Evolutionary conservation across 345 rosid species (phyloP), one percentile per base, ranked within the genome.

Genomic region (Fremontodendron californicum): DNA sequence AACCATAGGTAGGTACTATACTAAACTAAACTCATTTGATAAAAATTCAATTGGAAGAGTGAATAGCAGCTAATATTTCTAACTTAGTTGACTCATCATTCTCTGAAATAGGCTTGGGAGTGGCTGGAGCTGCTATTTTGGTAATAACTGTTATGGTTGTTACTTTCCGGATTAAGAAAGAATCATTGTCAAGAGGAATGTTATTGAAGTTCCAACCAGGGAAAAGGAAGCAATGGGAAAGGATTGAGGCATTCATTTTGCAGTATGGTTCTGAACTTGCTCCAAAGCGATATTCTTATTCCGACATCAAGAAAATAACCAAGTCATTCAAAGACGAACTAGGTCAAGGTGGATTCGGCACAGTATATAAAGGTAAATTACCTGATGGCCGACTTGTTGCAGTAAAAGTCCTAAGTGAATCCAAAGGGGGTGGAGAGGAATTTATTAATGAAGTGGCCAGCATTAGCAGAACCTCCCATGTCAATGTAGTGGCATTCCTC

Each of bases 391-490:
- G 76, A n/a, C 48, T 54, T 39, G 76, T 73, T 37, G 76, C 76
- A 1, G 76, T 55, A 3, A 73, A 73, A 42, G 65, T 73, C 51
- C 46, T 73, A 21, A 73, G 31, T 39, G 76, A 73, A 37, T 9
- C 65, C 48, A 73, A 73, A 33, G 76, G 76, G 48, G 40, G 13
- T 37, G 76, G 76, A n/a, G 65, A 73, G 19, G 76, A 73, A 16
- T 73, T 73, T 9, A 39, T 73, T n/a, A 73, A 73, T 55, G 76
- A 72, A 52, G 75, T 72, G 40, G 75, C 75, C 12, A 72, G 62
- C 63, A 72, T 72, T 49, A 55, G 62, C 25, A n/a, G 61, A 51
- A 72, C 75, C 29, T 72, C 75, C 29, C 75, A 73, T 39, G 76
- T 73, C 43, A 73, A 73, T 25, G 25, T 73, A 10, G 76, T 73